Percentiles rank a stretch among this genome's conserved stretches.
Conservation (phyloP, 2,329 filamentous ascomycete genomes). For the Ascochyta lentis region DNA sequence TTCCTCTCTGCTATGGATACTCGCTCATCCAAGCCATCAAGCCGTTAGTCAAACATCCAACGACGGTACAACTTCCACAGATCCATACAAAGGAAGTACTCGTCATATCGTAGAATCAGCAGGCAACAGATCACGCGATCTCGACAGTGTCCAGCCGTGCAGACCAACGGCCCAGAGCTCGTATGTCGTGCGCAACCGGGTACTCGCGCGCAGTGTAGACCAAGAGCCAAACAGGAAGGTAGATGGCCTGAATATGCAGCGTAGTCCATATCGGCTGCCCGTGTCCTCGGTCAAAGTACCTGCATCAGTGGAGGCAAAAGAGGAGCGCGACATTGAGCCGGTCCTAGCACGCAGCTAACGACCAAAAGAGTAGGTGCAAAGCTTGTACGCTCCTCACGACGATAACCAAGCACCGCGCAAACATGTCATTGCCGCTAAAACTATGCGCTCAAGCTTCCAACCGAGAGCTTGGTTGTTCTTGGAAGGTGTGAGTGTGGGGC, state of each 20-base stretch:
- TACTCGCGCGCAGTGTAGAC: background rate
- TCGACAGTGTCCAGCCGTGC: background rate
- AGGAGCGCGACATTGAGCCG: background rate
- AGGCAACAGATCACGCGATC: background rate
- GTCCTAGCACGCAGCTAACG: background rate
- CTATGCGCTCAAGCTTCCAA: conserved; percentile 17
- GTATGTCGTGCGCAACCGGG: conserved; percentile 6
- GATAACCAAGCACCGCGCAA: conserved; percentile 8
- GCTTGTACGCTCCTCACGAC: background rate
- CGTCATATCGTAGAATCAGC: too few species aligned
- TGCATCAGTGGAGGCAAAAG: conserved; percentile 11
- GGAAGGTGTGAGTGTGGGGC: conserved; percentile 17
- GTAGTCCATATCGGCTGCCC: conserved; percentile 2
- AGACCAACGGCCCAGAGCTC: conserved; percentile 2
- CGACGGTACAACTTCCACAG: too few species aligned
- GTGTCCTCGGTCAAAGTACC: conserved; percentile 13
- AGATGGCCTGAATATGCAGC: conserved; percentile 3
- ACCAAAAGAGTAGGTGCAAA: conserved; percentile 5
- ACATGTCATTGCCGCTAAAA: conserved; percentile 14
- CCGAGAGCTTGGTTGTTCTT: conserved; percentile 18
- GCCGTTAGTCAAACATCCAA: too few species aligned
- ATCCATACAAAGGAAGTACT: too few species aligned
- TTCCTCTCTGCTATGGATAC: too few species aligned
- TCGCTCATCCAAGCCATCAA: too few species aligned
- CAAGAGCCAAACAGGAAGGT: conserved; percentile 13